Conservation (phyloP, 768 basidiomycete species). For the Russula compacta region DNA sequence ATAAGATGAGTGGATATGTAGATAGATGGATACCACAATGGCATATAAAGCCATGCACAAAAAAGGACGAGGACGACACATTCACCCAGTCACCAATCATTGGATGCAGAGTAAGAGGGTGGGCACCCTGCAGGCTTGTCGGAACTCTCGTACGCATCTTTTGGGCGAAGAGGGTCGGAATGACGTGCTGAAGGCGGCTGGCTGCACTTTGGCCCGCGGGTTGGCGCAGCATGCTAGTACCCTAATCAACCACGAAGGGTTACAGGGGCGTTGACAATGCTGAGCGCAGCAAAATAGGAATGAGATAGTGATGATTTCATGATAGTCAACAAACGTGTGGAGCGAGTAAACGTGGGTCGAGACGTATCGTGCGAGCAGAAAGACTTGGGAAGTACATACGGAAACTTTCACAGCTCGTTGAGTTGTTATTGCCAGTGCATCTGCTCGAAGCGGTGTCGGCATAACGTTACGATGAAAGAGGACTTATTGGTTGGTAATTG, state of each 20-base stretch:
- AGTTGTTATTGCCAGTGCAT: slow-evolving; percentile 2
- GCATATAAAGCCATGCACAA: neutral
- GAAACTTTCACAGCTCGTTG: neutral
- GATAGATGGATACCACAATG: neutral
- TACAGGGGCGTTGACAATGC: neutral
- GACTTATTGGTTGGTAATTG: neutral
- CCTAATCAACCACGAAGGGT: neutral
- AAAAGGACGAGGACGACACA: neutral
- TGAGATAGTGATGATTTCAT: neutral
- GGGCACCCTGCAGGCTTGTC: neutral
- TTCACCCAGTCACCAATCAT: slow-evolving; percentile 1
- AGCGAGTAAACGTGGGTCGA: neutral
- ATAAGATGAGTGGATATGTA: neutral
- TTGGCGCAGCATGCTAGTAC: neutral
- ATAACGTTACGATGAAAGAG: slow-evolving; percentile 2
- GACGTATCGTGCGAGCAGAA: neutral
- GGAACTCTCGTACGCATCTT: neutral
- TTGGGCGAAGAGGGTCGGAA: neutral
- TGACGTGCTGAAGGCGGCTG: neutral
- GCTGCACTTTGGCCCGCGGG: neutral
- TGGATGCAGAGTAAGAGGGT: neutral
- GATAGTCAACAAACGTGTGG: neutral
- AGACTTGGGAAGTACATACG: neutral
- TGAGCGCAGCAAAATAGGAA: neutral
- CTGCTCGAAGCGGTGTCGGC: neutral